Percentiles rank a stretch among this genome's conserved stretches.
Evolutionary conservation across 169 alveolate genomes (phyloP).

Genomic region (Cryptosporidium sp.): DNA sequence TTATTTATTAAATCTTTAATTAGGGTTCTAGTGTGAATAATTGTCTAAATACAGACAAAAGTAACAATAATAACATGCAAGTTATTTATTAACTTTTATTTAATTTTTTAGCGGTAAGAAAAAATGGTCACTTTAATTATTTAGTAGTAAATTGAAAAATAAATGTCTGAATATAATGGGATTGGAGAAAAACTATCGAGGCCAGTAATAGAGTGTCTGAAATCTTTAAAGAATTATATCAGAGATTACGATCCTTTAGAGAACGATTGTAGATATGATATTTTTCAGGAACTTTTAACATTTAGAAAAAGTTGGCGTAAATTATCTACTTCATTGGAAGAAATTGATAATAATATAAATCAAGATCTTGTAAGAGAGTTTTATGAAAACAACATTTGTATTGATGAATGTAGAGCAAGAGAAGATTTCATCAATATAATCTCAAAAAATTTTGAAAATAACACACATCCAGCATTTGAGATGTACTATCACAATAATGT

Average conservation of each 20-base stretch:
- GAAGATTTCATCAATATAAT: background rate
- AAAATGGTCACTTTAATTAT: background rate
- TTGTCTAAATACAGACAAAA: too few relatives aligned
- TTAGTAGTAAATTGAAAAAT: background rate
- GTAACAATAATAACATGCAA: background rate
- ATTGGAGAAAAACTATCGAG: constrained; percentile 3
- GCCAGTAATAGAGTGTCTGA: constrained; percentile 12
- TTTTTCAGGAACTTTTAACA: constrained; percentile 26
- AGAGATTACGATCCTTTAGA: background rate
- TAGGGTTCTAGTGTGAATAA: background rate
- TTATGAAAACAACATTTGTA: background rate
- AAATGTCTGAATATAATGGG: constrained; percentile 8
- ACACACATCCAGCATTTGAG: constrained; percentile 52
- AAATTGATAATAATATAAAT: constrained; percentile 11
- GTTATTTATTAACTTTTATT: too few relatives aligned
- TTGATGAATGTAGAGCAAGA: constrained; percentile 21
- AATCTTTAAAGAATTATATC: background rate
- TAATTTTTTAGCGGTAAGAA: background rate
- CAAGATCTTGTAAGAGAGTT: background rate
- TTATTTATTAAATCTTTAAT: too few relatives aligned
- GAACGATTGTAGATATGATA: background rate
- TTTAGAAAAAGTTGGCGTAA: constrained; percentile 63
- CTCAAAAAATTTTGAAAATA: background rate
- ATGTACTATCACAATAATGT: constrained; percentile 3
- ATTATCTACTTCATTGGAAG: constrained; percentile 6